These are phyloP conservation scores for Candida koratica DNA, from an alignment of 805 yeast species.

Conservation along the genomic window DNA sequence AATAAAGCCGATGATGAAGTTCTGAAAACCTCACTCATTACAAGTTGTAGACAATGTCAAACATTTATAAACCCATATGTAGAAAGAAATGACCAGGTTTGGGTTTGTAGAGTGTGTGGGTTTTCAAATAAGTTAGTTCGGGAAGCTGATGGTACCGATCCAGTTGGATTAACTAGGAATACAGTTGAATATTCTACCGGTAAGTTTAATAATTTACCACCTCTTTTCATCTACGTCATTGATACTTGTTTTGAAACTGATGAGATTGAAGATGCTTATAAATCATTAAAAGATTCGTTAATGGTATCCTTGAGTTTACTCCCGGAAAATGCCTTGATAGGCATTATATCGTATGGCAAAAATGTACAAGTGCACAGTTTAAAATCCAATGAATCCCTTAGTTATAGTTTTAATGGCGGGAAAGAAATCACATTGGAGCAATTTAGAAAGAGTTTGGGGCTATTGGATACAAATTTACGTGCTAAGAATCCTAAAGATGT, in stretches of 20 bases:
- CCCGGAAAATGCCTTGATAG: constrained; percentile 87
- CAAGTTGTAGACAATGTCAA: constrained; percentile 53
- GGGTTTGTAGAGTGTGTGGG: constrained; percentile 85
- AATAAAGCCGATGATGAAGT: constrained; percentile 70
- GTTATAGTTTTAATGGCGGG: constrained; percentile 80
- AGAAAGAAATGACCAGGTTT: constrained; percentile 64
- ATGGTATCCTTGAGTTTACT: constrained; percentile 63
- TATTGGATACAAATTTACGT: constrained; percentile 23
- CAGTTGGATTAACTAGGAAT: constrained; percentile 71
- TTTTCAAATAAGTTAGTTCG: constrained; percentile 60
- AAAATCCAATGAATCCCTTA: constrained; percentile 1
- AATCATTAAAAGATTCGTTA: constrained; percentile 75
- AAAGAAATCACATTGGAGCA: constrained; percentile 77
- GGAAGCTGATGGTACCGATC: constrained; percentile 39
- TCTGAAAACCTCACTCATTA: constrained; percentile 41
- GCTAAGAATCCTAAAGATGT: constrained; percentile 24
- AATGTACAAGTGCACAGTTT: constrained; percentile 83
- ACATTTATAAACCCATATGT: constrained; percentile 84
- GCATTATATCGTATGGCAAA: constrained; percentile 84
- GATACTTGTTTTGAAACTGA: constrained; percentile 66
- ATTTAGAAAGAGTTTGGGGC: constrained; percentile 50
- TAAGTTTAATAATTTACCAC: constrained; percentile 79
- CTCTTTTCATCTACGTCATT: constrained; percentile 78
- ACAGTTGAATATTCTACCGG: constrained; percentile 83
- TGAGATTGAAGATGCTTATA: constrained; percentile 72